Conservation (phyloP, 192 early-diverging fungal species). For the Chytriomyces confervae region DNA sequence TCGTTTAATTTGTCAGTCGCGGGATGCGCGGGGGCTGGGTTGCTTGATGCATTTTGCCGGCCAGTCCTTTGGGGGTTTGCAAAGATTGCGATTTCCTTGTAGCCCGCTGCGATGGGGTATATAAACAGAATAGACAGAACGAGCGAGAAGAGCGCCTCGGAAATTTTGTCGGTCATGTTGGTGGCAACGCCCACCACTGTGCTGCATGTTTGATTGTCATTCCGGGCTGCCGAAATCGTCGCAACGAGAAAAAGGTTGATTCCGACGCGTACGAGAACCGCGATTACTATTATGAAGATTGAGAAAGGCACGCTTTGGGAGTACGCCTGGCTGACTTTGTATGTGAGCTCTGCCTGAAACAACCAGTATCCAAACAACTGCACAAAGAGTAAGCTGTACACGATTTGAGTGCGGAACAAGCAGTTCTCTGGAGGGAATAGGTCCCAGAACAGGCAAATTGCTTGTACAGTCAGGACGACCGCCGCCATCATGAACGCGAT, state of each 20-base stretch:
- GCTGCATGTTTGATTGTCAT: neutral
- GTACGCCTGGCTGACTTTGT: neutral
- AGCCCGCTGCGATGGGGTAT: neutral
- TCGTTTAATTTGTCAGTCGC: neutral
- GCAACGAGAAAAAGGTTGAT: neutral
- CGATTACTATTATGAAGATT: neutral
- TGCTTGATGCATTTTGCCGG: neutral
- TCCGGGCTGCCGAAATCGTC: neutral
- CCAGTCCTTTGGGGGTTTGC: neutral
- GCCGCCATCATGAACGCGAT: neutral
- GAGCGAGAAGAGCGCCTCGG: neutral
- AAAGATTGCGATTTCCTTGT: neutral
- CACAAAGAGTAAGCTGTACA: neutral
- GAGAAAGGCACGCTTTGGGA: neutral
- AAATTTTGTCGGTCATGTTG: neutral
- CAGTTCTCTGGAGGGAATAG: neutral
- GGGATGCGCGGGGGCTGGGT: neutral
- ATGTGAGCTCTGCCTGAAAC: neutral
- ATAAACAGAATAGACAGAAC: neutral
- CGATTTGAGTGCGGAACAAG: neutral
- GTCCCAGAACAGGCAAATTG: neutral
- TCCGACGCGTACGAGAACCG: neutral
- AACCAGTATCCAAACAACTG: neutral
- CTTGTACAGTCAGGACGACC: neutral
- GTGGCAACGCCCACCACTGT: neutral